Evolutionary conservation across 176 grass and related monocot species (phyloP).

Genomic region (Triticum monococcum): DNA sequence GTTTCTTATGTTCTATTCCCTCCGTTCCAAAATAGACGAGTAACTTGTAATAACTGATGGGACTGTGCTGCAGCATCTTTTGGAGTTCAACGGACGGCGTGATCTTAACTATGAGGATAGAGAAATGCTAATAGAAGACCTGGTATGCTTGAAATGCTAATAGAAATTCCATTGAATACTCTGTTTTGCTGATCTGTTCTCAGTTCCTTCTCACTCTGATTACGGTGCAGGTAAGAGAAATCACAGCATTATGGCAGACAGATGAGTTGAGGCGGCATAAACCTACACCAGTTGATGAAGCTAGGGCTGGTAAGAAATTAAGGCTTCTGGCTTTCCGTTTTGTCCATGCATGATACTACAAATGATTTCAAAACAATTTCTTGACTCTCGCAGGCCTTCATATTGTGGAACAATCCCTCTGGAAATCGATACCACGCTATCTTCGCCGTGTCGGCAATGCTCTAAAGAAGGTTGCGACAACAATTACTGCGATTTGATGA

Average conservation of each 20-base stretch:
- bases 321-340: neutral
- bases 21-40: too few relatives aligned
- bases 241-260: constrained; percentile 92
- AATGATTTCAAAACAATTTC: neutral
- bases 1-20: neutral
- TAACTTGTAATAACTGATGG: constrained; percentile 13
- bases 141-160: constrained; percentile 65
- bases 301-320: constrained; percentile 65
- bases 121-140: constrained; percentile 86
- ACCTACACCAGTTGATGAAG: constrained; percentile 97
- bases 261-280: constrained; percentile 91
- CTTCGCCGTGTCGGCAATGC: constrained; percentile 94
- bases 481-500: neutral
- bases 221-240: constrained; percentile 66
- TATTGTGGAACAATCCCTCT: constrained; percentile 99
- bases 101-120: constrained; percentile 93
- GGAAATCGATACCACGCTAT: constrained; percentile 89
- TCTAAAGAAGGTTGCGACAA: constrained; percentile 73
- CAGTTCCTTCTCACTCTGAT: neutral
- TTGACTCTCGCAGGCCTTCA: constrained; percentile 55
- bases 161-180: neutral
- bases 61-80: constrained; percentile 56
- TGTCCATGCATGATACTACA: constrained; percentile 9
- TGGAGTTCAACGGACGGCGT: constrained; percentile 86
- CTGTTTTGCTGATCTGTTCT: neutral